Percentiles rank a stretch among this genome's conserved stretches.
Evolutionary conservation across 768 basidiomycete genomes (phyloP).

Genomic region (Amanita pallidorosea): DNA sequence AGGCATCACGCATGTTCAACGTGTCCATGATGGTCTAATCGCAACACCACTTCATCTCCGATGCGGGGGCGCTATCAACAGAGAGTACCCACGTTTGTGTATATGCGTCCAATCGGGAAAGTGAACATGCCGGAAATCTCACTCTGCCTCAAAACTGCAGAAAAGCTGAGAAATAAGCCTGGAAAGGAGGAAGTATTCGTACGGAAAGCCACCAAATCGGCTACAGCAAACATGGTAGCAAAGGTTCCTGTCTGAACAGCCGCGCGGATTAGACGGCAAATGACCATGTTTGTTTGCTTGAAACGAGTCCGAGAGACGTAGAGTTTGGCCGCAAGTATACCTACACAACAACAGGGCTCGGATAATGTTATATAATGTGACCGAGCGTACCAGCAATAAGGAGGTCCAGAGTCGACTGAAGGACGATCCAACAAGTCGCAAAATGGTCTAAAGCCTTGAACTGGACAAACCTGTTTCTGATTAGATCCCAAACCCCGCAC

Average conservation of each 20-base stretch:
- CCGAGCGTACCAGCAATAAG: conserved; percentile 6
- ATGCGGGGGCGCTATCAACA: not conserved
- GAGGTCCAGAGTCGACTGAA: conserved; percentile 6
- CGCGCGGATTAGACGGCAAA: conserved; percentile 7
- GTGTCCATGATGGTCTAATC: conserved; percentile 7
- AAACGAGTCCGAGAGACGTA: conserved; percentile 3
- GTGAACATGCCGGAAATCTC: conserved; percentile 7
- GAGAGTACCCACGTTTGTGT: conserved; percentile 5
- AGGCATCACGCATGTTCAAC: not conserved
- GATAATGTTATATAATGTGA: not conserved
- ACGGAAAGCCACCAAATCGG: conserved; percentile 7
- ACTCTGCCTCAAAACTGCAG: not conserved
- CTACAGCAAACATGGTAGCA: conserved; percentile 7
- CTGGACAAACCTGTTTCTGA: not conserved
- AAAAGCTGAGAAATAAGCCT: not conserved
- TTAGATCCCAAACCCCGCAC: not conserved
- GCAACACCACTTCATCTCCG: not conserved
- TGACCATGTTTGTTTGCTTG: conserved; percentile 5
- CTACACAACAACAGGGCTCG: not conserved
- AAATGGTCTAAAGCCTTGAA: not conserved
- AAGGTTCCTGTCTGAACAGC: conserved; percentile 8
- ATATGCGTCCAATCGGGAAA: conserved; percentile 8
- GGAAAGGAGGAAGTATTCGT: not conserved
- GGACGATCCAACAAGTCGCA: conserved; percentile 6
- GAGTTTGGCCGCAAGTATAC: not conserved